phyloP scores from a whole-genome alignment of 345 rosid genomes.

The Raphanus raphanistrum region DNA sequence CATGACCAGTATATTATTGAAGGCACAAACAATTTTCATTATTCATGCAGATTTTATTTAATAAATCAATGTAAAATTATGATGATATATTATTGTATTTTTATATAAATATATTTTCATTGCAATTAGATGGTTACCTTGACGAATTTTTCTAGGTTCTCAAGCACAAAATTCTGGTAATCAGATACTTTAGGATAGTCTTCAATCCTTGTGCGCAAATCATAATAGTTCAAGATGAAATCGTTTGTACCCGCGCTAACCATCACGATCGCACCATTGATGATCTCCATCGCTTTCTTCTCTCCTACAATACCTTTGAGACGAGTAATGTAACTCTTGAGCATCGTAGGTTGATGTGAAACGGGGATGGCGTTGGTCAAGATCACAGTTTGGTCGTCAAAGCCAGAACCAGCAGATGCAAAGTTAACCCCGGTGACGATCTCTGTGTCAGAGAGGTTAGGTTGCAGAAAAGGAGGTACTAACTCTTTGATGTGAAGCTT shows the following conservation, averaged over 20 bases:
- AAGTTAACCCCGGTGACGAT: slow-evolving; percentile 14
- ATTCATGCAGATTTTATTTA: neutral
- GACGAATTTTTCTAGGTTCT: neutral
- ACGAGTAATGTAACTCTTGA: slow-evolving; percentile 29
- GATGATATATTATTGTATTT: neutral
- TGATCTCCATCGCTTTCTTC: slow-evolving; percentile 38
- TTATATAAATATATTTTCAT: no score
- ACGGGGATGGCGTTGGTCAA: slow-evolving; percentile 33
- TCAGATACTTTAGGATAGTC: slow-evolving; percentile 27
- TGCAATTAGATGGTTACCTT: neutral
- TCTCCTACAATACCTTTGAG: slow-evolving; percentile 34
- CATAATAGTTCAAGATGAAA: slow-evolving; percentile 42
- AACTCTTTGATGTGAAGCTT: slow-evolving; percentile 21
- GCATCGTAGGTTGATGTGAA: slow-evolving; percentile 42
- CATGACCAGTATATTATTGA: neutral
- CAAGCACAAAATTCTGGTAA: slow-evolving; percentile 39
- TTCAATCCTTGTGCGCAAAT: slow-evolving; percentile 36
- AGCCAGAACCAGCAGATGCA: slow-evolving; percentile 23
- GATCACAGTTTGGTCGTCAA: neutral
- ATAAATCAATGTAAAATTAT: neutral
- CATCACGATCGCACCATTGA: slow-evolving; percentile 37
- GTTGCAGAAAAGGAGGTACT: slow-evolving; percentile 11
- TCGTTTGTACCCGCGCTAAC: slow-evolving; percentile 61
- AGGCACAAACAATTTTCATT: neutral
- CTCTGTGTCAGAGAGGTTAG: slow-evolving; percentile 8